phyloP scores from a whole-genome alignment of 768 basidiomycete genomes.

The Dioszegia hungarica region DNA sequence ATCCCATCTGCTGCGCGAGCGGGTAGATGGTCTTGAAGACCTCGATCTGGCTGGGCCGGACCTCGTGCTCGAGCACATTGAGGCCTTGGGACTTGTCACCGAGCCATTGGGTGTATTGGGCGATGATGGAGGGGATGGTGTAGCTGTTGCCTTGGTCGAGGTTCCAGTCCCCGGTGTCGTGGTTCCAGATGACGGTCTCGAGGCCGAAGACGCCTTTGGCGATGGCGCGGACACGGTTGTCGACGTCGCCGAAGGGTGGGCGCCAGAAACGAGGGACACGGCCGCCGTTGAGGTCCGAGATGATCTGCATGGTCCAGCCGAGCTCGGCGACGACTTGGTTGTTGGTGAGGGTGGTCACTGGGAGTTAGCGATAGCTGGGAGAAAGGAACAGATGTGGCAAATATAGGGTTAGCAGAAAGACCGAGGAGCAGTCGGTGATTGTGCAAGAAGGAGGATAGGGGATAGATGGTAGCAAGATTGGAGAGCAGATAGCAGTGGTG shows the following conservation, averaged over 20 bases:
- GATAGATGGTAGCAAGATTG: too few relatives aligned
- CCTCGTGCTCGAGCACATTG: constrained; percentile 79
- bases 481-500: background rate
- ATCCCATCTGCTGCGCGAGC: constrained; percentile 56
- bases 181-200: constrained; percentile 82
- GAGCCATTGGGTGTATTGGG: constrained; percentile 55
- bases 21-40: constrained; percentile 58
- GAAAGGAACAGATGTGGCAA: background rate
- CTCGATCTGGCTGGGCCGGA: constrained; percentile 58
- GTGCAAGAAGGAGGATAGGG: background rate
- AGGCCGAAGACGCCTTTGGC: constrained; percentile 82
- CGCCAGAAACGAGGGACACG: constrained; percentile 68
- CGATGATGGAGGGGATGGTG: constrained; percentile 52
- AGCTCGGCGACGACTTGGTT: constrained; percentile 66
- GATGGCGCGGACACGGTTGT: constrained; percentile 76
- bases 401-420: background rate
- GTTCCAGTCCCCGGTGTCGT: constrained; percentile 69
- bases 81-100: constrained; percentile 74
- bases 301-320: constrained; percentile 74
- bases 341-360: constrained; percentile 56
- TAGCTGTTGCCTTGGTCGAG: constrained; percentile 52
- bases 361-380: background rate
- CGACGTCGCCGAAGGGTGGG: constrained; percentile 55
- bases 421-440: background rate
- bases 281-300: constrained; percentile 75